Conservation (phyloP, 2,329 filamentous ascomycete species). For the Emmonsiellopsis sp. region DNA sequence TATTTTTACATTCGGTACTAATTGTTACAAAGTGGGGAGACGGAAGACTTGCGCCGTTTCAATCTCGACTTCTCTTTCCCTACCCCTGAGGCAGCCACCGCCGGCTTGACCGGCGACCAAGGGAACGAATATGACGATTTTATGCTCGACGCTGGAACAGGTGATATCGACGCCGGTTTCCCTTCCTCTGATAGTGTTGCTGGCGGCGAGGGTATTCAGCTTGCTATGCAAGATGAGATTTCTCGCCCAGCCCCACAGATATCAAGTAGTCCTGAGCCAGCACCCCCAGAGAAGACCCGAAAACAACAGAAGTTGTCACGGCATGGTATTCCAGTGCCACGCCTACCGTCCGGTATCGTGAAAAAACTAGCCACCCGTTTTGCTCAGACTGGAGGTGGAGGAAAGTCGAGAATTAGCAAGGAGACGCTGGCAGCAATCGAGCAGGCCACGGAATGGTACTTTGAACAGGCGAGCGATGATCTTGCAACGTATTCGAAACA, state of each 20-base stretch:
- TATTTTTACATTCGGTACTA: not conserved
- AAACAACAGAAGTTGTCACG: constrained; percentile 54
- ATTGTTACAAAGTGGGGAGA: constrained; percentile 30
- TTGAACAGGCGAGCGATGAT: constrained; percentile 77
- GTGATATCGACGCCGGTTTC: constrained; percentile 17
- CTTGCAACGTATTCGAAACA: constrained; percentile 71
- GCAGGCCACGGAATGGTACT: constrained; percentile 82
- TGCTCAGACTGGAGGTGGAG: constrained; percentile 54
- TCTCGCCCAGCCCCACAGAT: constrained; percentile 24
- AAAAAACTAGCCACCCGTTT: constrained; percentile 59
- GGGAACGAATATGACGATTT: constrained; percentile 27
- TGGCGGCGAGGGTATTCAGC: constrained; percentile 24
- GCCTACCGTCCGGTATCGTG: constrained; percentile 62
- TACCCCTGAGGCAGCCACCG: constrained; percentile 23
- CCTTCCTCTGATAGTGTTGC: constrained; percentile 17
- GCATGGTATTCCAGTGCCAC: constrained; percentile 66
- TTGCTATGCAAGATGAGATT: constrained; percentile 17
- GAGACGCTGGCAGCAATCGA: constrained; percentile 66
- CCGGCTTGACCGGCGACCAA: constrained; percentile 22
- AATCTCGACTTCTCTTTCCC: constrained; percentile 33
- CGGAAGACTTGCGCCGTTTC: constrained; percentile 33
- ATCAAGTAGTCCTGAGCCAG: constrained; percentile 26
- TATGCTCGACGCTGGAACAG: constrained; percentile 20
- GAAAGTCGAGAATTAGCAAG: constrained; percentile 60
- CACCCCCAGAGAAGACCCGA: constrained; percentile 18